These are phyloP conservation scores for Stephania japonica DNA, from an alignment of 164 flowering plant genomes.

Conservation along the genomic window DNA sequence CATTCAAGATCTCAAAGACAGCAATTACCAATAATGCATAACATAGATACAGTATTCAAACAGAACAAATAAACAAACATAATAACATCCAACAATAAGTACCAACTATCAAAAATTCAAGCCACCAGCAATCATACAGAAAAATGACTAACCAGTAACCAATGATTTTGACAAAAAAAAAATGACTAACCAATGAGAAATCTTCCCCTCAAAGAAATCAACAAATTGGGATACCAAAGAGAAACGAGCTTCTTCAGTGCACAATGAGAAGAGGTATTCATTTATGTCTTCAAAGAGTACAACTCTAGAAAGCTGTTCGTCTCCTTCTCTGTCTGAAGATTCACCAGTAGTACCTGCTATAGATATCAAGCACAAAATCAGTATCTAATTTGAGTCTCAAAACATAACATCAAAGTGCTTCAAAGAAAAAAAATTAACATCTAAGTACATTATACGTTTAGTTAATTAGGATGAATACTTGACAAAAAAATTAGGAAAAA, in stretches of 20 bases:
- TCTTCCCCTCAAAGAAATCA: conserved; percentile 81
- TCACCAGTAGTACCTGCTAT: conserved; percentile 27
- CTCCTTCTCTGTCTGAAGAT: conserved; percentile 37
- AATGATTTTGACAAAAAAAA: conserved; percentile 10
- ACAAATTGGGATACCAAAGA: conserved; percentile 62
- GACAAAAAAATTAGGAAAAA: too few species aligned
- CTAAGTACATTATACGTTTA: too few species aligned
- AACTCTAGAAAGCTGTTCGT: conserved; percentile 59
- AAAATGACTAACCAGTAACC: conserved; percentile 56
- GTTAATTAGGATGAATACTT: neutral
- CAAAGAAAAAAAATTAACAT: neutral
- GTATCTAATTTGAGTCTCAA: neutral
- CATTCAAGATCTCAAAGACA: too few species aligned
- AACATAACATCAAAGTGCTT: neutral
- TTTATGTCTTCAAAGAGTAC: conserved; percentile 77
- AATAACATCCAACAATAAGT: neutral
- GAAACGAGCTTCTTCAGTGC: conserved; percentile 65
- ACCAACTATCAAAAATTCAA: neutral
- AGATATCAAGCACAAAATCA: conserved; percentile 6
- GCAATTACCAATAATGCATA: neutral
- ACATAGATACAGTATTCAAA: neutral
- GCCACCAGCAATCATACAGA: neutral
- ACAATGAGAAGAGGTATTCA: conserved; percentile 74
- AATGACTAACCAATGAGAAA: conserved; percentile 52
- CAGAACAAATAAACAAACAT: neutral